A percentile compares a stretch with the other conserved stretches of the same genome.
These are phyloP conservation scores for Spizellomyces sp. DNA, from an alignment of 192 early-diverging fungal species.

Conservation along the genomic window DNA sequence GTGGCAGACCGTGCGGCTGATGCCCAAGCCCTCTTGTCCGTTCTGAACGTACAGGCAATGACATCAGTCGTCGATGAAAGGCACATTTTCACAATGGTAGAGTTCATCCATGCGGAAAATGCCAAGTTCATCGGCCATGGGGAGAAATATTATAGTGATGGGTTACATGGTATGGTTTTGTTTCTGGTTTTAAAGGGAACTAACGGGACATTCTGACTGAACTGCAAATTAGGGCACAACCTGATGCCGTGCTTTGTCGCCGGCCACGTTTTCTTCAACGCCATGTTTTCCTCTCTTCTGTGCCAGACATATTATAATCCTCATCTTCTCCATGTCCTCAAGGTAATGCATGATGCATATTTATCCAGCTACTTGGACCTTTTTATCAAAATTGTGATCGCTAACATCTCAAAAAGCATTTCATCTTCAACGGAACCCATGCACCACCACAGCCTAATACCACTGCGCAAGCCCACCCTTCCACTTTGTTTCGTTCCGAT, in stretches of 20 bases:
- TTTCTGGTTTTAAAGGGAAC: not conserved
- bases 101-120: slow-evolving; percentile 72
- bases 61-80: not conserved
- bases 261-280: slow-evolving; percentile 69
- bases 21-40: slow-evolving; percentile 62
- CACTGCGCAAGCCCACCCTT: not conserved
- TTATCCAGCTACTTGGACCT: not conserved
- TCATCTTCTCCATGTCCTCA: slow-evolving; percentile 59
- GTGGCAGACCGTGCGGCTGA: slow-evolving; percentile 57
- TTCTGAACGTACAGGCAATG: slow-evolving; percentile 64
- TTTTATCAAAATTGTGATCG: no score
- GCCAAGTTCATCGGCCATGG: slow-evolving; percentile 76
- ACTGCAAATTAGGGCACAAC: slow-evolving; percentile 48
- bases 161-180: slow-evolving; percentile 39
- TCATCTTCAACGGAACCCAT: slow-evolving; percentile 38
- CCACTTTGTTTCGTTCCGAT: slow-evolving; percentile 8
- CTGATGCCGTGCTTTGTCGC: slow-evolving; percentile 71
- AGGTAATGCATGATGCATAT: not conserved
- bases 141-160: slow-evolving; percentile 56
- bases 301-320: slow-evolving; percentile 75
- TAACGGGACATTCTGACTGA: slow-evolving; percentile 3
- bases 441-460: slow-evolving; percentile 24
- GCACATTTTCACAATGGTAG: slow-evolving; percentile 67
- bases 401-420: slow-evolving; percentile 40
- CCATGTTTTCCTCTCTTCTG: slow-evolving; percentile 72